Base-by-base conservation (phyloP, 495 filamentous ascomycete species). In the Penicillium angulare region DNA sequence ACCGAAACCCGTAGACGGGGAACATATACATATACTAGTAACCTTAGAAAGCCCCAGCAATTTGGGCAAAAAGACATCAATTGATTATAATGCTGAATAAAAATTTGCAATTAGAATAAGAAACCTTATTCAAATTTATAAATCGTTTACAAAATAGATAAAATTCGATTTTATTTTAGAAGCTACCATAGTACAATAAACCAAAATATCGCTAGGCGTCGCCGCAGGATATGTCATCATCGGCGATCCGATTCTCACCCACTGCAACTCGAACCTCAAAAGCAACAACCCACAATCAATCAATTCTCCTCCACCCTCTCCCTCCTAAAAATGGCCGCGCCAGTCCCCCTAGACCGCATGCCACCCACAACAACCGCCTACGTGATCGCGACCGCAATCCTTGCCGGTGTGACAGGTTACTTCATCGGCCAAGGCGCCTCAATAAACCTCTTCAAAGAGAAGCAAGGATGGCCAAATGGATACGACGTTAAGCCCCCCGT, bases 351-450 rank as follows among this genome's bases (percentile, higher is more conserved):
- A 24, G 71, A 77, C 20, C 70, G 62, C 34, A 34, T 67, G 2
- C 60, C 71, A 7, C 76, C 78, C 3, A 77, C 75, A 15, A 80
- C 74, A 13, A 61, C 72, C 15, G 69, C 76, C 29, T 74, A 77
- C 51, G 63, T 88, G 32, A 64, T 90, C 38, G 79, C 83, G 21
- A 87, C 86, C 12, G 77, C 77, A 52, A 79, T 89, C 55, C 59
- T 89, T 45, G 77, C 82, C 56, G 79, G 84, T 54, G 60, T 87
- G 50, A 74, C 78, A 4, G 87, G 87, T 59, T 90, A 88, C 67
- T 79, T 87, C 62, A 65, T 78, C 63, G 76, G 76, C 54, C 76
- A 80, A 67, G 78, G 72, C 29, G 61, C 71, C 23, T 72, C 75
- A 22, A 58, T 81, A 12, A 71, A 69, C 32, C 60, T 81, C 7